Evolutionary conservation across 1,284 basidiomycete genomes (phyloP).

Genomic region (Ustilago tritici): DNA sequence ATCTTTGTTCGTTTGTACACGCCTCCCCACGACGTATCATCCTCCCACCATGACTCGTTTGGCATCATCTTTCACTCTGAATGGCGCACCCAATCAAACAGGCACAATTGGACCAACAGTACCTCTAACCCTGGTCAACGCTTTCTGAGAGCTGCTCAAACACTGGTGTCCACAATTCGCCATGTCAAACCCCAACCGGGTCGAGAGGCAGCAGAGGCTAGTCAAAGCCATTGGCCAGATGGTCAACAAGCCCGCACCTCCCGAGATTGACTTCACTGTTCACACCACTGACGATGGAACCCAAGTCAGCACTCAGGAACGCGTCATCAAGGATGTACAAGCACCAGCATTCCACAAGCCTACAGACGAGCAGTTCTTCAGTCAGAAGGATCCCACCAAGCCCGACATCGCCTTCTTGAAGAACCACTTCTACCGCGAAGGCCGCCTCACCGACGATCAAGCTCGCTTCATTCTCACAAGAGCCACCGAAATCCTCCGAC

Average conservation of each 20-base stretch:
- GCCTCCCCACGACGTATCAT: neutral
- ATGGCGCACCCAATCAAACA: neutral
- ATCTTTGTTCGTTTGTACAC: neutral
- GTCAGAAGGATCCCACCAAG: slow-evolving; percentile 64
- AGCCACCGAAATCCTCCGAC: slow-evolving; percentile 78
- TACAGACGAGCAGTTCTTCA: slow-evolving; percentile 86
- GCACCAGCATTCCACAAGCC: slow-evolving; percentile 85
- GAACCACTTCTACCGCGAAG: slow-evolving; percentile 98
- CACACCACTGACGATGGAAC: slow-evolving; percentile 71
- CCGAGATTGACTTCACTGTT: slow-evolving; percentile 71
- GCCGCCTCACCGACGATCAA: slow-evolving; percentile 85
- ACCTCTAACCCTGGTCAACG: neutral
- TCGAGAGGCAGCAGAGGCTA: slow-evolving; percentile 53
- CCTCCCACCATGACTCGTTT: neutral
- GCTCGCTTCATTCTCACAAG: slow-evolving; percentile 87
- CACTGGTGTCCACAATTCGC: neutral
- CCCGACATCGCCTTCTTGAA: slow-evolving; percentile 90
- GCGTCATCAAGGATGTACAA: slow-evolving; percentile 71
- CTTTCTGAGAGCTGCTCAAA: slow-evolving; percentile 2
- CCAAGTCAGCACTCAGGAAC: slow-evolving; percentile 70
- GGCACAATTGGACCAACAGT: neutral
- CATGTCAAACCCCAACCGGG: slow-evolving; percentile 29
- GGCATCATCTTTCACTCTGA: neutral
- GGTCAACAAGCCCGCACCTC: slow-evolving; percentile 58
- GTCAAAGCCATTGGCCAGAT: slow-evolving; percentile 65